phyloP scores from a whole-genome alignment of 495 filamentous ascomycete genomes.

The Aspergillus cristatus region DNA sequence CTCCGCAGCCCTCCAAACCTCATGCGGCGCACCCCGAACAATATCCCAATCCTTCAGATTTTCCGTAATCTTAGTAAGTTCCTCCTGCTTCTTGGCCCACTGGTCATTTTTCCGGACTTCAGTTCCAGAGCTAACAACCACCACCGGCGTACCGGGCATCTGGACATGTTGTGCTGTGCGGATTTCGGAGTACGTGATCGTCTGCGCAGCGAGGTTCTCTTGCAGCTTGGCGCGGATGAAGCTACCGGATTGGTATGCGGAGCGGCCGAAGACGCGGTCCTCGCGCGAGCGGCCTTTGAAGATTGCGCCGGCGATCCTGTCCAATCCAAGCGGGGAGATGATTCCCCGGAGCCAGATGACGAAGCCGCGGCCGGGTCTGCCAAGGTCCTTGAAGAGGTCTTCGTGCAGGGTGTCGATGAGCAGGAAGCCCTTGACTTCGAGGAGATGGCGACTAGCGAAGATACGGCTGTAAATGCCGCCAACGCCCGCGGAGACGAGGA shows the following conservation, averaged over 20 bases:
- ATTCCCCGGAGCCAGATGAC: slow-evolving; percentile 75
- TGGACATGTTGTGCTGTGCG: slow-evolving; percentile 68
- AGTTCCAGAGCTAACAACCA: slow-evolving; percentile 76
- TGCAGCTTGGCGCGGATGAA: slow-evolving; percentile 85
- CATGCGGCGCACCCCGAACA: slow-evolving; percentile 73
- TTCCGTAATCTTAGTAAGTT: slow-evolving; percentile 67
- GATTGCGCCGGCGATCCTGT: slow-evolving; percentile 65
- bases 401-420: slow-evolving; percentile 85
- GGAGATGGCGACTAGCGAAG: slow-evolving; percentile 69
- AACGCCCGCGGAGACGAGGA: slow-evolving; percentile 61
- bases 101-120: slow-evolving; percentile 43
- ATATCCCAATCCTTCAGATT: slow-evolving; percentile 80
- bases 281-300: slow-evolving; percentile 69
- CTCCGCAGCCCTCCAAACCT: slow-evolving; percentile 65
- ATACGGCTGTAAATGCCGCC: slow-evolving; percentile 84
- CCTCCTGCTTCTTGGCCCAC: slow-evolving; percentile 76
- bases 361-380: slow-evolving; percentile 63
- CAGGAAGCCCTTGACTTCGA: slow-evolving; percentile 65
- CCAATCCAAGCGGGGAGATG: slow-evolving; percentile 77
- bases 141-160: slow-evolving; percentile 58
- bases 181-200: slow-evolving; percentile 74
- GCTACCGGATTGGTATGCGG: slow-evolving; percentile 68
- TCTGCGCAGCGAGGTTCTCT: slow-evolving; percentile 79
- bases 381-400: slow-evolving; percentile 61
- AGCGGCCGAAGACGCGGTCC: slow-evolving; percentile 73